These are phyloP conservation scores for Urtica urens DNA, from an alignment of 306 rosid species.

Conservation along the genomic window DNA sequence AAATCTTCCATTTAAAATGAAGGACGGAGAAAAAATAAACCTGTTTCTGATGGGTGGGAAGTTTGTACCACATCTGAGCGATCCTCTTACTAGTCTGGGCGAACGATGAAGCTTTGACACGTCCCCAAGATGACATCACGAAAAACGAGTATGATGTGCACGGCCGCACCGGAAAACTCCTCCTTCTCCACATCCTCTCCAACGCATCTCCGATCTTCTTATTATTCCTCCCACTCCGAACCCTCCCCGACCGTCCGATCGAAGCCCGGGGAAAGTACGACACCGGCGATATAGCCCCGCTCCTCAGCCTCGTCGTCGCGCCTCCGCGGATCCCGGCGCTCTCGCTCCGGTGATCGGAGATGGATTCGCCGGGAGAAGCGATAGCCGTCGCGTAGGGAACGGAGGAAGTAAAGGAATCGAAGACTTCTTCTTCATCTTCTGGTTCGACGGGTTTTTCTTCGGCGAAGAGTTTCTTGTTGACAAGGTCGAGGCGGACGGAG, in stretches of 20 bases:
- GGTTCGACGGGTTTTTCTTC: no score
- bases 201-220: slow-evolving; percentile 9
- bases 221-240: slow-evolving; percentile 2
- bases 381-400: slow-evolving; percentile 12
- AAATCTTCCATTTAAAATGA: no score
- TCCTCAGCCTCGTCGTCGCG: slow-evolving; percentile 17
- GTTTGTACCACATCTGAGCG: slow-evolving; percentile 17
- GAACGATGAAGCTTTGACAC: slow-evolving; percentile 6
- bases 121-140: slow-evolving; percentile 19
- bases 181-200: slow-evolving; percentile 17
- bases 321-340: background rate
- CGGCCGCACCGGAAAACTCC: slow-evolving; percentile 13
- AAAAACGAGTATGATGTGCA: slow-evolving; percentile 19
- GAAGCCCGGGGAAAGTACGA: slow-evolving; percentile 6
- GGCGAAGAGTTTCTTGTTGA: slow-evolving; percentile 5
- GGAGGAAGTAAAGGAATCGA: slow-evolving; percentile 7
- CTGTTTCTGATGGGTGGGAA: slow-evolving; percentile 13
- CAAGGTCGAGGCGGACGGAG: slow-evolving; percentile 14
- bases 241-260: background rate
- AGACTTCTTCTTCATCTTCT: no score
- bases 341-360: no score
- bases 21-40: background rate
- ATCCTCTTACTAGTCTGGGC: slow-evolving; percentile 17
- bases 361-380: background rate
- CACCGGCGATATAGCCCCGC: slow-evolving; percentile 16